Evolutionary conservation across 768 basidiomycete species (phyloP).

Genomic region (Solioccasus polychromus): DNA sequence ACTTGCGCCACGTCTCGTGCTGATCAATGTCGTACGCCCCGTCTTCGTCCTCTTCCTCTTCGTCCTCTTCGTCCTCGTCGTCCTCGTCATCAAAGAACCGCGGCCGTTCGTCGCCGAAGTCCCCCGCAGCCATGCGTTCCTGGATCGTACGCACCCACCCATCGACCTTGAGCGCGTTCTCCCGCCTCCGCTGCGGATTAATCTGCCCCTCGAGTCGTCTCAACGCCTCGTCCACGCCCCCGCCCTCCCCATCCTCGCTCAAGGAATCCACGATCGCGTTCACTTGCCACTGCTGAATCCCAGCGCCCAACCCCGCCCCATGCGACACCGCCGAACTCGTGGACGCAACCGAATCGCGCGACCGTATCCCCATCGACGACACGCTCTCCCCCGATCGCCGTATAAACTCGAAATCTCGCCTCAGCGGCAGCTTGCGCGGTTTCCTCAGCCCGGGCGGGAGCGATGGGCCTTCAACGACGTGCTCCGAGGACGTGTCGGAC

Average conservation of each 20-base stretch:
- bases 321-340: constrained; percentile 35
- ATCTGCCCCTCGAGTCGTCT: constrained; percentile 82
- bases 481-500: constrained; percentile 71
- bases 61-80: constrained; percentile 33
- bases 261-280: constrained; percentile 73
- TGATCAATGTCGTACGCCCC: constrained; percentile 25
- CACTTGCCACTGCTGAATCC: constrained; percentile 80
- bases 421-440: constrained; percentile 61
- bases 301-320: constrained; percentile 37
- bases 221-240: constrained; percentile 82
- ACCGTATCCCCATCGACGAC: constrained; percentile 75
- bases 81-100: constrained; percentile 51
- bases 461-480: constrained; percentile 22
- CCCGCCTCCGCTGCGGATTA: constrained; percentile 65
- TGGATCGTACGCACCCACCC: constrained; percentile 76
- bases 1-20: constrained; percentile 25
- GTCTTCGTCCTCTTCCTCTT: constrained; percentile 18
- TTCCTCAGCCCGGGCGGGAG: constrained; percentile 55
- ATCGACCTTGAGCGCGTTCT: constrained; percentile 75
- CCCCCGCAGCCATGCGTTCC: constrained; percentile 60
- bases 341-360: constrained; percentile 57
- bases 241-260: constrained; percentile 70
- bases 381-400: constrained; percentile 65
- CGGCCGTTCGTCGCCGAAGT: constrained; percentile 62
- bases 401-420: constrained; percentile 81